Evolutionary conservation across 2,329 filamentous ascomycete genomes (phyloP).

Genomic region (Paecilomyces fulvus): DNA sequence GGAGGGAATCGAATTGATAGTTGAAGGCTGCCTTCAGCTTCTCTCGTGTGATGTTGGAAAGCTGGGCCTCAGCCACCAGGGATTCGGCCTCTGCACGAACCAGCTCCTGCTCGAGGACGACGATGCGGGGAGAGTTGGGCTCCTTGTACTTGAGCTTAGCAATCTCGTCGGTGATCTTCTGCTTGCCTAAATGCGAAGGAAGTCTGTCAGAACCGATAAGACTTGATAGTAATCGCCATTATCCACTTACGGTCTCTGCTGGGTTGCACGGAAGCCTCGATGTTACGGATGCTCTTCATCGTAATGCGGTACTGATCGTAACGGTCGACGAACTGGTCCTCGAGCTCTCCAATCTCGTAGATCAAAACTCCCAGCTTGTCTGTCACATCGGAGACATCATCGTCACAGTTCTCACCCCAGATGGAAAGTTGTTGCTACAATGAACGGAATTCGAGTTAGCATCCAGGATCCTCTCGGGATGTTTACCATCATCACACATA

Average conservation of each 20-base stretch:
- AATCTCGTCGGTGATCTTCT: conserved; percentile 98
- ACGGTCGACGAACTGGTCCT: conserved; percentile 96
- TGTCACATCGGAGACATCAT: conserved; percentile 97
- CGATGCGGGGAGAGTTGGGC: conserved; percentile 93
- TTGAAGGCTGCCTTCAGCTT: conserved; percentile 98
- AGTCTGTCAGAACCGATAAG: conserved; percentile 2
- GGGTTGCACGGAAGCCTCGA: conserved; percentile 95
- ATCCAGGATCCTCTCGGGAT: background rate
- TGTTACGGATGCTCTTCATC: conserved; percentile 98
- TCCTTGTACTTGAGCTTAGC: conserved; percentile 99
- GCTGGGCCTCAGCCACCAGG: conserved; percentile 93
- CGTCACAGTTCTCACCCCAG: conserved; percentile 92
- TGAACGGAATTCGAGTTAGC: conserved; percentile 10
- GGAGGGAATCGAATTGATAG: conserved; percentile 95
- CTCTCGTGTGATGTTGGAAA: conserved; percentile 98
- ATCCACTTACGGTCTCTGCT: conserved; percentile 76
- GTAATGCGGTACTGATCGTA: conserved; percentile 99
- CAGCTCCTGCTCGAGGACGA: conserved; percentile 95
- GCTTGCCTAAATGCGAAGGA: conserved; percentile 59
- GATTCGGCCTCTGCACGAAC: conserved; percentile 97
- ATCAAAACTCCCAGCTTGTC: conserved; percentile 97
- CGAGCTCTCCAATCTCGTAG: conserved; percentile 96
- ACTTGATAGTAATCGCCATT: background rate
- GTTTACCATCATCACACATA: conserved; percentile 44
- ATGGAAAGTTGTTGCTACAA: conserved; percentile 91